Evolutionary conservation across 1,139 yeast species (phyloP).

Genomic region (Hemisphaericaspora xylofermentans): DNA sequence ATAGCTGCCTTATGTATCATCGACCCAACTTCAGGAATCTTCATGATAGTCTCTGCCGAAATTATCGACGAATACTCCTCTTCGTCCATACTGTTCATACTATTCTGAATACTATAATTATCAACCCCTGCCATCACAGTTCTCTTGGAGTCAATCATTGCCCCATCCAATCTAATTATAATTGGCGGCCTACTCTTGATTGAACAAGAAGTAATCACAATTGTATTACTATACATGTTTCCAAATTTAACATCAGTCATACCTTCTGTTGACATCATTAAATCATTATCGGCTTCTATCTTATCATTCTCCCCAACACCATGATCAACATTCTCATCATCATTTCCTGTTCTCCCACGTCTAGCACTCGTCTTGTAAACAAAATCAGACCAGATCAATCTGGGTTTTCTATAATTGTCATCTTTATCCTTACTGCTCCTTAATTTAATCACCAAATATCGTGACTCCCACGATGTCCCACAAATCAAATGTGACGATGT

Average conservation of each 20-base stretch:
- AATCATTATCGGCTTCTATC: constrained; percentile 27
- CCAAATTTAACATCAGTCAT: constrained; percentile 78
- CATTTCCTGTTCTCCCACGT: constrained; percentile 17
- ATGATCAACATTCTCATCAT: constrained; percentile 16
- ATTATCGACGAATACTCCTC: constrained; percentile 26
- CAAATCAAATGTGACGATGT: constrained; percentile 72
- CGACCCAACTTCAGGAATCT: constrained; percentile 80
- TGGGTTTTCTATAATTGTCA: constrained; percentile 53
- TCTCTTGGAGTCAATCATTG: constrained; percentile 26
- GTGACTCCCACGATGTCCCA: constrained; percentile 79
- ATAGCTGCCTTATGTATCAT: constrained; percentile 69
- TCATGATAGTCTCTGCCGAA: constrained; percentile 35
- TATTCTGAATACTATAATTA: constrained; percentile 18
- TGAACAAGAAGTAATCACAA: constrained; percentile 39
- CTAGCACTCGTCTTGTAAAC: constrained; percentile 19
- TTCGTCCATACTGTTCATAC: constrained; percentile 20
- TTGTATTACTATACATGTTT: constrained; percentile 31
- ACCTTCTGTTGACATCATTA: constrained; percentile 76
- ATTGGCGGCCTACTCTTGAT: constrained; percentile 38
- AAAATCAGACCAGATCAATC: constrained; percentile 51
- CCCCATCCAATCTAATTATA: constrained; percentile 37
- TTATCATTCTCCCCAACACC: constrained; percentile 19
- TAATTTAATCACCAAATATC: constrained; percentile 76
- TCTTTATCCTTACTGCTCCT: constrained; percentile 30
- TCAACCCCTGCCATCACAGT: constrained; percentile 13